Evolutionary conservation across 75 land plant genomes (phyloP).

Genomic region (Sequoia sempervirens): DNA sequence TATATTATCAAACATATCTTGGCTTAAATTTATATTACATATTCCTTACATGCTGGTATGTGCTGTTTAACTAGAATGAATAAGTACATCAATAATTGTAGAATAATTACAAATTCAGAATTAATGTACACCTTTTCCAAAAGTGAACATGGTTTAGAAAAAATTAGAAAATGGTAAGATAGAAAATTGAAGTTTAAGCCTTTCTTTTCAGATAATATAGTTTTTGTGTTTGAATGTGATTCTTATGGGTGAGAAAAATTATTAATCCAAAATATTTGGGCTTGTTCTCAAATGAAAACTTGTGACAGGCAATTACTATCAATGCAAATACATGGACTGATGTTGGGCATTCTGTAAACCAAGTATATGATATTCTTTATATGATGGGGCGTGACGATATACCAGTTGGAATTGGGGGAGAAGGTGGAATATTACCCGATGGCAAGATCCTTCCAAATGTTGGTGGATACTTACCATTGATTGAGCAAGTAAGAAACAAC

Average conservation of each 20-base stretch:
- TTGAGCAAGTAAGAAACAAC: conserved; percentile 59
- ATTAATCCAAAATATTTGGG: background rate
- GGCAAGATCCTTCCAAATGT: conserved; percentile 67
- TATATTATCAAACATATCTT: background rate
- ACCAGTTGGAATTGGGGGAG: conserved; percentile 81
- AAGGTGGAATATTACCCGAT: conserved; percentile 67
- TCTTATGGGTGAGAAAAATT: background rate
- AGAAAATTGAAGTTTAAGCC: background rate
- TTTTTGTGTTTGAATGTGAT: background rate
- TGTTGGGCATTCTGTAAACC: conserved; percentile 80
- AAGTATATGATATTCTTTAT: conserved; percentile 76
- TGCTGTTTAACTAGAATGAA: background rate
- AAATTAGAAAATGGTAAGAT: background rate
- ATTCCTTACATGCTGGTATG: background rate
- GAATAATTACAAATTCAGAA: background rate
- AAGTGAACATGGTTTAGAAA: background rate
- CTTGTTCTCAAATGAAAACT: background rate
- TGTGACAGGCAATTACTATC: conserved; percentile 64
- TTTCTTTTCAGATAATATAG: background rate
- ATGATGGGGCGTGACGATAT: conserved; percentile 93
- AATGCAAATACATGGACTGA: conserved; percentile 75
- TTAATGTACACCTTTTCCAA: background rate
- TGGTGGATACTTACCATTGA: conserved; percentile 81
- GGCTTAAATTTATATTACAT: background rate
- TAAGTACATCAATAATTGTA: background rate